Percentiles rank a stretch among this genome's conserved stretches.
Conservation (phyloP, 2,329 filamentous ascomycete genomes). For the Rachicladosporium sp. region DNA sequence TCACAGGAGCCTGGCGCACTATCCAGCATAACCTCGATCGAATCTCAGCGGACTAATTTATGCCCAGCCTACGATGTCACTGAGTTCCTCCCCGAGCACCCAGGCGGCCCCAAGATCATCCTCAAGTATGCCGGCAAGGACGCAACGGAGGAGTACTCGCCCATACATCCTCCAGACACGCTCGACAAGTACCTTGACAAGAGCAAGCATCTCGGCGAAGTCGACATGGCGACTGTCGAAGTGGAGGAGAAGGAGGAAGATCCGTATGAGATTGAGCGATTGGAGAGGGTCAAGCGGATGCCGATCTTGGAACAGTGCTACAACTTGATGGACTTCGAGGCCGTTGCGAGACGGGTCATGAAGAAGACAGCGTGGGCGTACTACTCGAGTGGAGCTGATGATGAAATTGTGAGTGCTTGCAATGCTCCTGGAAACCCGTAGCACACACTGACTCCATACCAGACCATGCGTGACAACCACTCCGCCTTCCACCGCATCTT, state of each 20-base stretch:
- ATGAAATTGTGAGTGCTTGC: conserved; percentile 56
- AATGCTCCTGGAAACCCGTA: too few species aligned
- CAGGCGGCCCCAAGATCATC: conserved; percentile 83
- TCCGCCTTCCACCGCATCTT: conserved; percentile 91
- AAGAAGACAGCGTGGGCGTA: conserved; percentile 96
- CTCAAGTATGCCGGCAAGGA: conserved; percentile 94
- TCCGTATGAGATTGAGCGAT: conserved; percentile 61
- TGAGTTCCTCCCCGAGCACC: conserved; percentile 72
- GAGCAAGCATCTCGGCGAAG: conserved; percentile 77
- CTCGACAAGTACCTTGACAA: conserved; percentile 68
- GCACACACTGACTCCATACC: conserved; percentile 9
- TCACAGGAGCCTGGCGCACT: conserved; percentile 31
- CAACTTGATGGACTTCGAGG: conserved; percentile 91
- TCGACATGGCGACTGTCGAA: conserved; percentile 73
- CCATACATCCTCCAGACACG: conserved; percentile 80
- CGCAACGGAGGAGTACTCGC: conserved; percentile 82
- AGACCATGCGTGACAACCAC: conserved; percentile 95
- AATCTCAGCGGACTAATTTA: too few species aligned
- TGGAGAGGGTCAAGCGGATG: conserved; percentile 56
- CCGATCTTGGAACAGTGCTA: conserved; percentile 78
- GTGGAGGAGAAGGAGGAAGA: conserved; percentile 53
- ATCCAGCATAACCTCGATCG: too few species aligned
- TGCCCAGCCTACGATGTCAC: conserved; percentile 46
- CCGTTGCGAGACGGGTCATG: conserved; percentile 80
- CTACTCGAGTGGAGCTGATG: conserved; percentile 86